A percentile compares a stretch with the other conserved stretches of the same genome.
Evolutionary conservation across 805 yeast species (phyloP).

Genomic region (Saccharomycopsis synnaedendra): DNA sequence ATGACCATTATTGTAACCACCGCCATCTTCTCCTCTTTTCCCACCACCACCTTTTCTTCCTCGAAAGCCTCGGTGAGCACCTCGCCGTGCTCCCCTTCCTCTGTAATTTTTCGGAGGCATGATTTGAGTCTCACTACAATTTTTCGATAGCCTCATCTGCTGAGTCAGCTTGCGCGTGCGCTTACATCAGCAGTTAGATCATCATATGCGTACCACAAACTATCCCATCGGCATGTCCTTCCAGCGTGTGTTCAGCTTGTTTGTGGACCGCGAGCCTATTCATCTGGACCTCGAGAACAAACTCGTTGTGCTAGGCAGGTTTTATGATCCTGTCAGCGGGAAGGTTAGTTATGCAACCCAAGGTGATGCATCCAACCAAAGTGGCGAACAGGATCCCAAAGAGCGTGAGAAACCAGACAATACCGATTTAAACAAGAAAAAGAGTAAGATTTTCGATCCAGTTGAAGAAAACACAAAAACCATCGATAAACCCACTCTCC

Average conservation of each 20-base stretch:
- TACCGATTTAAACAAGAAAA: background rate
- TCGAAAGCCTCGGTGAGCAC: background rate
- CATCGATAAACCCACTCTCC: too few species aligned
- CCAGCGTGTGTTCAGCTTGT: slow-evolving; percentile 31
- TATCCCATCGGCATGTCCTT: background rate
- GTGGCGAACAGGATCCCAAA: background rate
- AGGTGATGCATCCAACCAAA: background rate
- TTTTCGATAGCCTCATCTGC: slow-evolving; percentile 7
- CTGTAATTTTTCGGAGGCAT: slow-evolving; percentile 18
- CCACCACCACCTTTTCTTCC: background rate
- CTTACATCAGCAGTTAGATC: background rate
- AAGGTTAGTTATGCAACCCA: background rate
- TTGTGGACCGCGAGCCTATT: slow-evolving; percentile 31
- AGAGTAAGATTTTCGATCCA: background rate
- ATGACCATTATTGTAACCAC: slow-evolving; percentile 20
- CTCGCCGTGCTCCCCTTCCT: background rate
- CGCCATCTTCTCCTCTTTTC: slow-evolving; percentile 22
- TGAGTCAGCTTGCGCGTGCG: slow-evolving; percentile 13
- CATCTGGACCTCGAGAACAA: slow-evolving; percentile 28
- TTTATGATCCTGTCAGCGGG: slow-evolving; percentile 20
- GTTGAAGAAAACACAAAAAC: too few species aligned
- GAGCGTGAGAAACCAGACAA: background rate
- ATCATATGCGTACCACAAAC: background rate
- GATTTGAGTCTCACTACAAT: slow-evolving; percentile 17
- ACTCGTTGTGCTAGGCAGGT: slow-evolving; percentile 30